phyloP scores from a whole-genome alignment of 1,284 basidiomycete species.

The Ganoderma multipileum region DNA sequence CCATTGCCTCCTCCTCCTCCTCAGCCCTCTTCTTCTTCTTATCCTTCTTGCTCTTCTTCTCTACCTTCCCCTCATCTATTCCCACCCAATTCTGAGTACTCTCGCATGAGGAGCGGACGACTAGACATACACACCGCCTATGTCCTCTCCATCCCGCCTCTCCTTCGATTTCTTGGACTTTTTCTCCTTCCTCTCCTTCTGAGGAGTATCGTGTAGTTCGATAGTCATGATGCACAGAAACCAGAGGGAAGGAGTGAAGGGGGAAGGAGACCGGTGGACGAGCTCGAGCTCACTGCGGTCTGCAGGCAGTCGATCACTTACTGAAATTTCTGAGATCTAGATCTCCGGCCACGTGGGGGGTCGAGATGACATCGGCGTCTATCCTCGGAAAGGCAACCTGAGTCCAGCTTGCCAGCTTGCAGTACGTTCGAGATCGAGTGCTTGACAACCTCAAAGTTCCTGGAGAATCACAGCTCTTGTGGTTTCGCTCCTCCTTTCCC shows the following conservation, averaged over 20 bases:
- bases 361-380: neutral
- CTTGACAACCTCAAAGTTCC: too few relatives aligned
- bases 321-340: constrained; percentile 3
- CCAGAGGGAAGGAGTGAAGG: neutral
- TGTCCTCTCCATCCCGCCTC: constrained; percentile 20
- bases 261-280: neutral
- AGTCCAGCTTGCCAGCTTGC: too few relatives aligned
- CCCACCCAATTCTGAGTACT: neutral
- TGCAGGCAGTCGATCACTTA: neutral
- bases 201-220: neutral
- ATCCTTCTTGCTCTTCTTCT: constrained; percentile 35
- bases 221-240: constrained; percentile 11
- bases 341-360: neutral
- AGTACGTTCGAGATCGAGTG: too few relatives aligned
- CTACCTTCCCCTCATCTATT: constrained; percentile 17
- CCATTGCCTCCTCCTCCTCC: constrained; percentile 17
- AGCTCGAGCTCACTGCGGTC: neutral
- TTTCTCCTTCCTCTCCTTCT: constrained; percentile 4
- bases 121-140: constrained; percentile 39
- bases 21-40: constrained; percentile 27
- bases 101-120: neutral
- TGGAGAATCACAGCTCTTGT: too few relatives aligned
- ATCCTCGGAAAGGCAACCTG: too few relatives aligned
- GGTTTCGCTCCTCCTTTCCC: too few relatives aligned
- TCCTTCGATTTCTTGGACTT: constrained; percentile 36